Base-by-base conservation (phyloP, 2,329 filamentous ascomycete genomes). In the Diaporthe ilicicola region DNA sequence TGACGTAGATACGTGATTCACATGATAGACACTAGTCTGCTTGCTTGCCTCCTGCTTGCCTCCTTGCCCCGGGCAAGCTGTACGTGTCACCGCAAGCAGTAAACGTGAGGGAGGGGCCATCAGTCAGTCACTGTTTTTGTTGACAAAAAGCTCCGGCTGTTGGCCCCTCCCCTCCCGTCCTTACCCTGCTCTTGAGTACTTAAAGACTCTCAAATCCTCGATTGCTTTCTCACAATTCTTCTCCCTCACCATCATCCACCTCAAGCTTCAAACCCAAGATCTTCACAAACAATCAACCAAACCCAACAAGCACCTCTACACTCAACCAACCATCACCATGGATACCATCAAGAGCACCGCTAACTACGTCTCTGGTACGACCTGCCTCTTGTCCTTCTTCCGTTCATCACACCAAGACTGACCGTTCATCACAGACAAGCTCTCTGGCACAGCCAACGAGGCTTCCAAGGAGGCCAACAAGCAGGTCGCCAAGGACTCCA, bases 391-490 rank as follows among this genome's bases (percentile, higher is more conserved):
- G 8, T 70, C 64, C 13, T 59, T 27, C 8, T n/a, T 37, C 27
- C 13, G 48, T 37, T 5, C 29, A 12, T 2, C 1, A 29, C 17
- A 44, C 15, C 27, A 17, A 8, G 32, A 56, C 56, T 44, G 34
- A 68, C 69, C 1, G 3, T 29, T 34, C n/a, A 44, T n/a, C 48
- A 71, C 69, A 74, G 65, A 75, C 66, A 74, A 53, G 74, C 51
- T 69, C 55, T 61, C 46, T 59, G 78, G 82, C 72, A 80, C 84
- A 69, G 81, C 83, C 76, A 46, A 70, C 55, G 65, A 54, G 44
- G 84, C 86, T 73, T 85, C 83, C 79, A 88, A 89, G 86, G 87
- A 89, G 83, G 84, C 82, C 84, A 89, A 90, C 86, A 89, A 90
- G 86, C 78, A 81, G 50, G 78, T 84, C 77, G 88, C 88, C 78